Conservation (phyloP, 1,284 basidiomycete species). For the Tylopilus orsonianus region DNA sequence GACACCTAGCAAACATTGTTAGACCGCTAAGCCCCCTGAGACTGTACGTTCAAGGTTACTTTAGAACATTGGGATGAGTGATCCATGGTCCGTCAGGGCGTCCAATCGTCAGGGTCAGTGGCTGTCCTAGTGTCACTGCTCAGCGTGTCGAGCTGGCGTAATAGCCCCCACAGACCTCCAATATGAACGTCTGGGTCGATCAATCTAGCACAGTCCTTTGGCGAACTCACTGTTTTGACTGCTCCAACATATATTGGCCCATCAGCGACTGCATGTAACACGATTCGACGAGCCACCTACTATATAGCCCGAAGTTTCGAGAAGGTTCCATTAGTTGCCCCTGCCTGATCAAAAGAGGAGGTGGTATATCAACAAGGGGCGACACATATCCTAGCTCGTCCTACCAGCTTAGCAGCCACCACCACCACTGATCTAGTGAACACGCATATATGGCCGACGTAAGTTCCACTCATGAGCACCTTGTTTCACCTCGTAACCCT, state of each 20-base stretch:
- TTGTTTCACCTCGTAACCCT: not conserved
- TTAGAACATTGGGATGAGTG: not conserved
- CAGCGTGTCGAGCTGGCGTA: no score
- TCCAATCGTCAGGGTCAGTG: no score
- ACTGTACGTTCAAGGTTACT: no score
- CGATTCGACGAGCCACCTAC: not conserved
- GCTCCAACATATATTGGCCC: no score
- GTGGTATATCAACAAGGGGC: slow-evolving; percentile 10
- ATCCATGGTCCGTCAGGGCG: no score
- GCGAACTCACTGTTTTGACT: no score
- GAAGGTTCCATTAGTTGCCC: slow-evolving; percentile 25
- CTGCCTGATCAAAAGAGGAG: slow-evolving; percentile 5
- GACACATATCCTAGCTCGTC: not conserved
- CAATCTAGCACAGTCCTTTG: no score
- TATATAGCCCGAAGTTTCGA: slow-evolving; percentile 29
- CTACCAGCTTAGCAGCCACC: no score
- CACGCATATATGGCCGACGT: slow-evolving; percentile 31
- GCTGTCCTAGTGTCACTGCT: no score
- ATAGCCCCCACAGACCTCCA: no score
- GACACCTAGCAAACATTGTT: not conserved
- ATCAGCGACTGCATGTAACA: not conserved
- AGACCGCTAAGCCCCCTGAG: not conserved
- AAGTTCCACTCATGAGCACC: slow-evolving; percentile 9
- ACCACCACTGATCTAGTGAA: not conserved
- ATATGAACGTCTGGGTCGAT: no score